Evolutionary conservation across 352 stramenopile species (phyloP), one percentile per base, ranked within the genome.

Genomic region (Peronosclerospora sorghi): DNA sequence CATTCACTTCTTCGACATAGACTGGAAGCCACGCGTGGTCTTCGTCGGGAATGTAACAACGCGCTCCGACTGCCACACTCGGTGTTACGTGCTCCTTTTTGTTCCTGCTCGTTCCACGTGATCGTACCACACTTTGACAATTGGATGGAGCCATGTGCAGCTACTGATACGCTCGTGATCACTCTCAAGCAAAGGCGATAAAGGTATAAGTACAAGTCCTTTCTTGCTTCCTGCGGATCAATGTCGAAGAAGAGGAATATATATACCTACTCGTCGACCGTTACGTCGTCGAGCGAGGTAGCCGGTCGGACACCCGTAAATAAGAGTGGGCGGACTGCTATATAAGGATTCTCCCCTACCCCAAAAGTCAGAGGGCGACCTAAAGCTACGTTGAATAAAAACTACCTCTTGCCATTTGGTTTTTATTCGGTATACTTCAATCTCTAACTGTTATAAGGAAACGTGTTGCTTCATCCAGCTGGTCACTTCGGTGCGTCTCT

Each of bases 1-100:
- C 56, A 42, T 85, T 58, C 28, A 87, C 68, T 14, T 66, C 48
- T 27, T 87, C 72, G 15, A 88, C 70, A 37, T 71, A 67, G 35
- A 83, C 78, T 10, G 74, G 78, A 20, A 90, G 51, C 78, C 78
- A 90, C 21, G 84, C 67, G 9, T 61, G 56, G 1, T 63, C 48
- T 29, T 70, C 53, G 49, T 90, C 78, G 0, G 74, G 68, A 45
- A 87, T 73, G 59, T 85, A 90, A 53, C 77, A 90, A 14, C 72
- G 65, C 41, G 73, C 65, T 19, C 77, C 77, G 18, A 79, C 61
- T 4, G 68, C 62, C 14, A 85, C 52, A 35, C 59, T 72, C 2
- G 64, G 54, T 28, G 49, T 42, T 37, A 32, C 36, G 3, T 35
- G 40, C 8, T 32, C 41, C 7, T 60, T 32, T 39, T 53, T 51